Evolutionary conservation across 2,329 filamentous ascomycete genomes (phyloP), one percentile per base, ranked within the genome.

Genomic region (Didymosphaeria variabile): DNA sequence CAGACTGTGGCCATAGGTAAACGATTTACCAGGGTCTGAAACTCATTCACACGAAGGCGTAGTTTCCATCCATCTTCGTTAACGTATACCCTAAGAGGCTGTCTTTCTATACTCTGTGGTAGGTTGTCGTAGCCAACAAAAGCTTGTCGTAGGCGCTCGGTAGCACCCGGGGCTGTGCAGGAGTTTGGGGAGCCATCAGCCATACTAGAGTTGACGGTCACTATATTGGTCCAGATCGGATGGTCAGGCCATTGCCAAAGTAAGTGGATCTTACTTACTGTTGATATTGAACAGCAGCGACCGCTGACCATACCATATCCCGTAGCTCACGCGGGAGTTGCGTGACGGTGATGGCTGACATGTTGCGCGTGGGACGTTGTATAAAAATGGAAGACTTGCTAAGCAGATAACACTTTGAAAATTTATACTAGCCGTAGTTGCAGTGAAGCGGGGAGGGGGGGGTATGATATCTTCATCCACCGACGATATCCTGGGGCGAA

Each of bases 1-100:
- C 49, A 52, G 49, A 52, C 49, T 21, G 49, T 52, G n/a, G 49
- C 49, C n/a, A 52, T 52, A 52, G 49, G 32, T 36, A 52, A 19
- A 7, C 8, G 19, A 34, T 52, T 52, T 21, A 52, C 29, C n/a
- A 52, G 32, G n/a, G 32, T 38, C 29, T 52, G 49, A 19, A 52
- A 52, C 19, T 52, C 49, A 29, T 52, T 52, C 29, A 52, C 32
- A 52, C 32, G n/a, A 15, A 52, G 49, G 32, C 49, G 49, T 2
- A 38, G 31, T 23, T 52, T 36, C 12, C 7, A n/a, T 52, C 32
- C 29, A 21, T 52, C 29, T 17, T 52, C 49, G 19, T 38, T 32
- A 7, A 38, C 32, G 49, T 52, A 38, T 15, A 52, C 5, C 38
- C 32, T 32, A 26, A 52, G 49, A 36, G 49, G 49, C 29, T 52